Percentiles rank a stretch among this genome's conserved stretches.
phyloP scores from a whole-genome alignment of 1,284 basidiomycete species.

The Rhodofomes roseus region DNA sequence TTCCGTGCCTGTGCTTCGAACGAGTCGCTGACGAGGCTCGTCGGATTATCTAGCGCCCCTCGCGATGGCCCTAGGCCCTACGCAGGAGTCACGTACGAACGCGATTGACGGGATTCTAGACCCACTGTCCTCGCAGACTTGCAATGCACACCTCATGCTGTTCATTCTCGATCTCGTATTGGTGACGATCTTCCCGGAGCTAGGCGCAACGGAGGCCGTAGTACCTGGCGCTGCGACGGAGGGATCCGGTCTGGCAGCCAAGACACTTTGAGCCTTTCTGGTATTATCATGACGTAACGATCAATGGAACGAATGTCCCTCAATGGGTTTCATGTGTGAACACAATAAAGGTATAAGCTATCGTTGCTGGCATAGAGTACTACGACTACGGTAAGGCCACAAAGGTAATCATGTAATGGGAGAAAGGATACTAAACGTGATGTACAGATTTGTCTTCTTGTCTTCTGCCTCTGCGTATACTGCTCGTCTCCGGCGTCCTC shows the following conservation, averaged over 20 bases:
- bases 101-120: constrained; percentile 52
- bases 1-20: neutral
- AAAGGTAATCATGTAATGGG: neutral
- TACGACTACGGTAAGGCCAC: constrained; percentile 3
- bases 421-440: neutral
- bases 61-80: constrained; percentile 45
- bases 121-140: constrained; percentile 50
- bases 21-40: neutral
- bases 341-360: neutral
- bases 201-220: constrained; percentile 32
- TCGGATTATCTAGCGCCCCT: constrained; percentile 22
- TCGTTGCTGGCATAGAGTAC: neutral
- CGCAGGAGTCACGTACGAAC: constrained; percentile 30
- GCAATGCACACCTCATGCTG: constrained; percentile 66
- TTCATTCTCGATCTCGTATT: constrained; percentile 63
- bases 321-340: neutral
- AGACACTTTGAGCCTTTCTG: neutral
- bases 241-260: neutral
- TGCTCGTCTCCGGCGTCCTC: neutral
- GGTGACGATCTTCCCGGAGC: constrained; percentile 63
- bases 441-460: neutral
- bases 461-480: constrained; percentile 1
- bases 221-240: constrained; percentile 1
- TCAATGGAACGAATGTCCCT: neutral
- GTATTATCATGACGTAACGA: neutral